phyloP scores from a whole-genome alignment of 2,329 filamentous ascomycete genomes.

The Penicillium nordicum region DNA sequence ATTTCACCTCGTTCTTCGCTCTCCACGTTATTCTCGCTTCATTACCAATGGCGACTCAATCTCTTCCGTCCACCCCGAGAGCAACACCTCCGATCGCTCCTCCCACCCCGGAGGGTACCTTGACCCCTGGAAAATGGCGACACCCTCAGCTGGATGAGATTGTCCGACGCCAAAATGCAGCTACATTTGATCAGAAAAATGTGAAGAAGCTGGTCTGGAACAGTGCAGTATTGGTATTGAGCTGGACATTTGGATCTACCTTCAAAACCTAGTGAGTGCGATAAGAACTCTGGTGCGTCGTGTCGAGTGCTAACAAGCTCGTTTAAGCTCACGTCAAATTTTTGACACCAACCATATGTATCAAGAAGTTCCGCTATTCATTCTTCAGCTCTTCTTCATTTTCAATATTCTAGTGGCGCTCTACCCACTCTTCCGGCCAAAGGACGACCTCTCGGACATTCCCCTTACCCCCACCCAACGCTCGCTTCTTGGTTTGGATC shows the following conservation, averaged over 20 bases:
- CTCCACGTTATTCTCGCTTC: not conserved
- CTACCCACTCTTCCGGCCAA: constrained; percentile 66
- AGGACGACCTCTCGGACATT: constrained; percentile 82
- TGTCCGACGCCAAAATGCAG: constrained; percentile 71
- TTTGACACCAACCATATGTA: constrained; percentile 39
- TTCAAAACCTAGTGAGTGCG: constrained; percentile 38
- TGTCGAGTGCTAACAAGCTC: constrained; percentile 12
- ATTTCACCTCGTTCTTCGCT: not conserved
- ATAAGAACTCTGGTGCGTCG: constrained; percentile 1
- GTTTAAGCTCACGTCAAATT: constrained; percentile 28
- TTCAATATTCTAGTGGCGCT: constrained; percentile 70
- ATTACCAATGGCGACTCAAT: constrained; percentile 34
- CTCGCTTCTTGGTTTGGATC: constrained; percentile 74
- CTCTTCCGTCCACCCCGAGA: constrained; percentile 44
- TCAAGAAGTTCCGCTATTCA: constrained; percentile 48
- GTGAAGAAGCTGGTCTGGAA: constrained; percentile 69
- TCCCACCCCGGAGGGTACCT: constrained; percentile 31
- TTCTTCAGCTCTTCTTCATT: constrained; percentile 60
- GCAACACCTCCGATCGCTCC: constrained; percentile 26
- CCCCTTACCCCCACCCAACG: constrained; percentile 87
- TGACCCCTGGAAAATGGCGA: constrained; percentile 73
- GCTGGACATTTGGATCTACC: constrained; percentile 45
- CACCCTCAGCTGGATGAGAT: constrained; percentile 90
- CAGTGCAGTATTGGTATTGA: constrained; percentile 51
- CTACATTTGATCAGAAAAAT: constrained; percentile 75